Evolutionary conservation across 1,284 basidiomycete species (phyloP).

Genomic region (Pisolithus thermaeus): DNA sequence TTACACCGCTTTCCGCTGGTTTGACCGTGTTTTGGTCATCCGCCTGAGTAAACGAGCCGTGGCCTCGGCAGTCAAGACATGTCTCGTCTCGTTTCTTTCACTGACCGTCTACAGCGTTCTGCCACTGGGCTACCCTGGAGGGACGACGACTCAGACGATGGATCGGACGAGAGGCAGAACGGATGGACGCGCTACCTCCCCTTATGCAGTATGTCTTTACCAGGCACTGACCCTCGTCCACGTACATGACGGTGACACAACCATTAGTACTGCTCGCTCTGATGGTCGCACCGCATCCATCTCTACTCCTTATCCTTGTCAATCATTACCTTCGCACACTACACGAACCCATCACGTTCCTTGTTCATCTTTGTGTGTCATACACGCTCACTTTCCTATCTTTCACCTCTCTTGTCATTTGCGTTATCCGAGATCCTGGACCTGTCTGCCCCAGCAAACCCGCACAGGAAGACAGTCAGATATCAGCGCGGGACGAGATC

Average conservation of each 20-base stretch:
- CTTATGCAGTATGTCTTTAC: slow-evolving; percentile 8
- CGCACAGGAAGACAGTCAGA: slow-evolving; percentile 23
- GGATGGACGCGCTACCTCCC: neutral
- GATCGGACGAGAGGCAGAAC: neutral
- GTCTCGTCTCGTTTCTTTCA: neutral
- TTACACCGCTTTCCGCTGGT: too few relatives aligned
- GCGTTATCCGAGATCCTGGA: slow-evolving; percentile 68
- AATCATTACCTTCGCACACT: slow-evolving; percentile 58
- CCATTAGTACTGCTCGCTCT: slow-evolving; percentile 48
- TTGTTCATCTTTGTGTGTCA: slow-evolving; percentile 47
- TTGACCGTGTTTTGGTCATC: too few relatives aligned
- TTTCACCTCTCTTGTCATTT: slow-evolving; percentile 66
- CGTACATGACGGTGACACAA: neutral
- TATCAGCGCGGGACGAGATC: slow-evolving; percentile 39
- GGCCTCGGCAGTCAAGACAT: neutral
- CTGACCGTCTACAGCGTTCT: neutral
- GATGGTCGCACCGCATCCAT: slow-evolving; percentile 67
- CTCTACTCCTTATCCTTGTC: slow-evolving; percentile 58
- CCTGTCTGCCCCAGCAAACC: slow-evolving; percentile 39
- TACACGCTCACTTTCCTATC: slow-evolving; percentile 63
- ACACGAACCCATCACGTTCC: slow-evolving; percentile 40
- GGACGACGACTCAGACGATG: neutral
- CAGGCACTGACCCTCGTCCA: neutral
- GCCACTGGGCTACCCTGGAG: neutral
- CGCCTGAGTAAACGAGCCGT: too few relatives aligned